A percentile compares a stretch with the other conserved stretches of the same genome.
phyloP scores from a whole-genome alignment of 2,329 filamentous ascomycete species.

The Trichoderma simmonsii region DNA sequence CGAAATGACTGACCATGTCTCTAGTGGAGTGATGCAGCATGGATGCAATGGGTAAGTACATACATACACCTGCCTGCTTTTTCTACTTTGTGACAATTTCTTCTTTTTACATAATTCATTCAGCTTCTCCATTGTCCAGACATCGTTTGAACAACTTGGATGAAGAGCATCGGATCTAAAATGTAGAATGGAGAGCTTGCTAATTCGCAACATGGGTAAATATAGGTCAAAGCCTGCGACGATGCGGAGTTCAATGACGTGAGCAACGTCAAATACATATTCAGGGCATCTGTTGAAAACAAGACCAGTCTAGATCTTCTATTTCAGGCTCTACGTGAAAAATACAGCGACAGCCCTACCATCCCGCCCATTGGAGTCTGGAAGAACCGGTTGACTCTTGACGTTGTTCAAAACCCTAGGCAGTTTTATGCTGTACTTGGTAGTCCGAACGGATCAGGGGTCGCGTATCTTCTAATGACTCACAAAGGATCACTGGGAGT shows the following conservation, averaged over 20 bases:
- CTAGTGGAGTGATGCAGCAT: too few species aligned
- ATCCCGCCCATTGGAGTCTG: background rate
- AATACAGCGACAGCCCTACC: background rate
- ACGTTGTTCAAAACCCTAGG: background rate
- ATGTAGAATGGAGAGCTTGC: too few species aligned
- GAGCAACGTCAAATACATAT: background rate
- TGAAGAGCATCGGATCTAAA: too few species aligned
- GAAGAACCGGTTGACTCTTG: background rate
- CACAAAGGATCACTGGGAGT: background rate
- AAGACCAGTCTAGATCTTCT: accelerated
- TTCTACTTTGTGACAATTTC: too few species aligned
- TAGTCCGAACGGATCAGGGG: background rate
- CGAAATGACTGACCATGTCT: too few species aligned
- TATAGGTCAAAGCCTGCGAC: too few species aligned
- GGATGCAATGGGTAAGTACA: too few species aligned
- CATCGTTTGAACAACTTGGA: too few species aligned
- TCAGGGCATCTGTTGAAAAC: background rate
- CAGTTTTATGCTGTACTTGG: background rate
- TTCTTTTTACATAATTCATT: too few species aligned
- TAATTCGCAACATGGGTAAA: too few species aligned
- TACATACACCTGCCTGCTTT: too few species aligned
- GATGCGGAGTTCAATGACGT: background rate
- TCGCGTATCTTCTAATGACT: background rate
- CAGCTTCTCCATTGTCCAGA: too few species aligned
- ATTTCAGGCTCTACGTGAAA: background rate